A percentile compares a stretch with the other conserved stretches of the same genome.
Conservation (phyloP, 352 stramenopile species). For the Phytopythium sindhum region DNA sequence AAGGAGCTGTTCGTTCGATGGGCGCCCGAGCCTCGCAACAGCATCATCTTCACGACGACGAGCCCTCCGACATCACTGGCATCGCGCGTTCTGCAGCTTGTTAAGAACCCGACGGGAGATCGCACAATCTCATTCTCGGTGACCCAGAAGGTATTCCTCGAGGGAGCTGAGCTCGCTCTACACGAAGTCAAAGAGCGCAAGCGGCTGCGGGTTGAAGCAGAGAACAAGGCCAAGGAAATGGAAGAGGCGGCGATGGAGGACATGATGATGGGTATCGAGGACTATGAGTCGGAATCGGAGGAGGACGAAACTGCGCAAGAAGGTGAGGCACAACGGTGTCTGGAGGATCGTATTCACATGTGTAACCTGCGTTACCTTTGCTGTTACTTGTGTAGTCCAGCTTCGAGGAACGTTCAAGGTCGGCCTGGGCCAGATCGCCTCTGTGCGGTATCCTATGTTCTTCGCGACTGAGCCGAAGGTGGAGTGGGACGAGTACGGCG, state of each 20-base stretch:
- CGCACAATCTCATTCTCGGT: constrained; percentile 61
- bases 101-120: constrained; percentile 42
- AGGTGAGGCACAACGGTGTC: constrained; percentile 17
- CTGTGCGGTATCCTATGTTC: constrained; percentile 86
- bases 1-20: constrained; percentile 86
- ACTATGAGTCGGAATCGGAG: constrained; percentile 84
- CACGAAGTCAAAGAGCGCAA: constrained; percentile 86
- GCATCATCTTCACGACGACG: constrained; percentile 79
- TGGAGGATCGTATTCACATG: background rate
- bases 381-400: constrained; percentile 36
- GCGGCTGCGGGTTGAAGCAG: constrained; percentile 74
- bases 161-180: constrained; percentile 82
- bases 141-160: constrained; percentile 69
- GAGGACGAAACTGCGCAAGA: constrained; percentile 70
- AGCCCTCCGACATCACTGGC: constrained; percentile 64
- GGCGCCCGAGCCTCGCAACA: constrained; percentile 73
- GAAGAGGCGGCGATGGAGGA: constrained; percentile 89
- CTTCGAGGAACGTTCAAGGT: constrained; percentile 85
- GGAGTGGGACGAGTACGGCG: constrained; percentile 89
- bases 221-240: constrained; percentile 87
- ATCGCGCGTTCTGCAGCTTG: constrained; percentile 55
- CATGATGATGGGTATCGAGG: constrained; percentile 90
- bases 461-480: constrained; percentile 82
- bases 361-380: background rate
- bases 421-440: constrained; percentile 78